phyloP scores from a whole-genome alignment of 176 grass and related monocot species.

The Pharus latifolius region DNA sequence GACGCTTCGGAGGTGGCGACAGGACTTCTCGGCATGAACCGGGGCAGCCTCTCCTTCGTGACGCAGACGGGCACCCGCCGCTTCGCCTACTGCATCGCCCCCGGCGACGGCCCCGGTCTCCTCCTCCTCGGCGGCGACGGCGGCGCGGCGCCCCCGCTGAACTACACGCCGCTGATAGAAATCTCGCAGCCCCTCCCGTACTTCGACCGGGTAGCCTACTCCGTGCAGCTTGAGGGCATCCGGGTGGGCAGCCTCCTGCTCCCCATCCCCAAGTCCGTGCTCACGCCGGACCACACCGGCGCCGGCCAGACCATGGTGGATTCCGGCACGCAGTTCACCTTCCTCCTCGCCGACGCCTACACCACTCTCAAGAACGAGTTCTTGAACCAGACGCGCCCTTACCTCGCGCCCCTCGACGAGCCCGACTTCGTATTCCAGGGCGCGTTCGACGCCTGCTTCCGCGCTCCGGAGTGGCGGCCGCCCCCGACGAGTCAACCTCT shows the following conservation, averaged over 20 bases:
- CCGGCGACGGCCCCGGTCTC: conserved; percentile 35
- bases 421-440: conserved; percentile 70
- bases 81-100: conserved; percentile 75
- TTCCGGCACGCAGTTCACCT: conserved; percentile 83
- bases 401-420: conserved; percentile 42
- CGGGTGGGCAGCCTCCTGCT: conserved; percentile 42
- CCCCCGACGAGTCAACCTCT: neutral
- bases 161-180: conserved; percentile 64
- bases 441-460: conserved; percentile 79
- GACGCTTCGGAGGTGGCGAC: neutral
- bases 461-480: conserved; percentile 3
- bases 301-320: conserved; percentile 85
- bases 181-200: conserved; percentile 67
- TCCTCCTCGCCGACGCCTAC: conserved; percentile 69
- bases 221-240: conserved; percentile 79
- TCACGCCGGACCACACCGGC: conserved; percentile 77
- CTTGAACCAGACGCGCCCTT: conserved; percentile 20
- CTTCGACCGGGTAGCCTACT: conserved; percentile 77
- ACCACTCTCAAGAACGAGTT: conserved; percentile 54
- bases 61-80: conserved; percentile 51
- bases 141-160: conserved; percentile 15
- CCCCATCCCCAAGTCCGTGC: conserved; percentile 58
- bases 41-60: conserved; percentile 70
- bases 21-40: conserved; percentile 76
- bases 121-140: conserved; percentile 54